phyloP scores from a whole-genome alignment of 176 grass and related monocot genomes.

The Lolium rigidum region DNA sequence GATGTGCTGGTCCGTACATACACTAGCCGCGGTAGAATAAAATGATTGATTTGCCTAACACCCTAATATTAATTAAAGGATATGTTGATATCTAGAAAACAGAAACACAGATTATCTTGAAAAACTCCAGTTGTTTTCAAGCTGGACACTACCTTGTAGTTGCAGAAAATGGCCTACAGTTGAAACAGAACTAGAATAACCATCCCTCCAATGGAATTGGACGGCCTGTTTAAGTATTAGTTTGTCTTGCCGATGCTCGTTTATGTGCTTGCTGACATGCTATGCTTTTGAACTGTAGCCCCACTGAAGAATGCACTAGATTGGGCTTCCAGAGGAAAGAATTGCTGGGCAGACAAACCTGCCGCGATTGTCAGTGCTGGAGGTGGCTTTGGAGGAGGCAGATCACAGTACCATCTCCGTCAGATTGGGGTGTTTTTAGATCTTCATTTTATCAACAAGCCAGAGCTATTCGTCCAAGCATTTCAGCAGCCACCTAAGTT shows the following conservation, averaged over 20 bases:
- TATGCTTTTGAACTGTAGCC: slow-evolving; percentile 43
- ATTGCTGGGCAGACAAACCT: slow-evolving; percentile 85
- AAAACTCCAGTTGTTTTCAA: neutral
- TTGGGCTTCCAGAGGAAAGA: slow-evolving; percentile 83
- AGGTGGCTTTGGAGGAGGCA: slow-evolving; percentile 68
- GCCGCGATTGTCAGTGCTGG: slow-evolving; percentile 80
- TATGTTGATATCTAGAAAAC: neutral
- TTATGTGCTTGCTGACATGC: neutral
- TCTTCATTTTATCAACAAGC: slow-evolving; percentile 99
- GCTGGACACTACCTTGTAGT: neutral
- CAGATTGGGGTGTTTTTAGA: slow-evolving; percentile 88
- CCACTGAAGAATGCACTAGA: slow-evolving; percentile 96
- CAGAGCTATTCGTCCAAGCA: slow-evolving; percentile 68
- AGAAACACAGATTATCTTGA: neutral
- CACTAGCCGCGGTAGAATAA: neutral
- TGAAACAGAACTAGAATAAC: neutral
- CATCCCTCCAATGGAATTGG: neutral
- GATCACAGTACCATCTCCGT: slow-evolving; percentile 84
- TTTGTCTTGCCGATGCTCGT: neutral
- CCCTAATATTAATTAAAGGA: neutral
- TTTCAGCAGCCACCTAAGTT: slow-evolving; percentile 69
- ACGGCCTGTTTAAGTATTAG: neutral
- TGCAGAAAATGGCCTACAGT: neutral
- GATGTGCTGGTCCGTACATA: neutral
- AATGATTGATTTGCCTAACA: neutral